These are phyloP conservation scores for Verticillium albo-atrum DNA, from an alignment of 2,329 filamentous ascomycete species.

Conservation along the genomic window DNA sequence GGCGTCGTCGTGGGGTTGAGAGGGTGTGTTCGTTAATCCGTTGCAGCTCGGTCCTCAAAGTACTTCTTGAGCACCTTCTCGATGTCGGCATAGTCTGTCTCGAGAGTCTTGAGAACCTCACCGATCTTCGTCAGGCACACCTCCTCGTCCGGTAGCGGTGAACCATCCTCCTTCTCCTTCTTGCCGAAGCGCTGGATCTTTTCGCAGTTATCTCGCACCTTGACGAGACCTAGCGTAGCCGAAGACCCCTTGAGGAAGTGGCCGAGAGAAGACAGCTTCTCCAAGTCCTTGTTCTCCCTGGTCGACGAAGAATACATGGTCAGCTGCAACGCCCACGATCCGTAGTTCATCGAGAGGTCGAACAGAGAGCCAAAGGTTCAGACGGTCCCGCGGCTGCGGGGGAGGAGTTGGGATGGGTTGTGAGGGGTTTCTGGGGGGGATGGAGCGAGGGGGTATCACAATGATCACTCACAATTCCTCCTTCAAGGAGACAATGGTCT, in stretches of 20 bases:
- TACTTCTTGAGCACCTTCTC: conserved; percentile 64
- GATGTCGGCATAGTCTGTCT: conserved; percentile 71
- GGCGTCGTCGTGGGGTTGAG: conserved; percentile 11
- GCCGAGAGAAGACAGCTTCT: conserved; percentile 74
- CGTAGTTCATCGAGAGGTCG: not conserved
- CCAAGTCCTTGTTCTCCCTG: conserved; percentile 65
- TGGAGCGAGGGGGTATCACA: not conserved
- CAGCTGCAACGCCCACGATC: conserved; percentile 3
- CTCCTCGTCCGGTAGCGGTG: conserved; percentile 59
- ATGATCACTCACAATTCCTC: conserved; percentile 63
- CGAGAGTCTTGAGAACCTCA: conserved; percentile 65
- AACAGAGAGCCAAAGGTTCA: not conserved
- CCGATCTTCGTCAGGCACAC: conserved; percentile 66
- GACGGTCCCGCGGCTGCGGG: conserved; percentile 1
- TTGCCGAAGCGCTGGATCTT: conserved; percentile 94
- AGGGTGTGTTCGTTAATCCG: not conserved
- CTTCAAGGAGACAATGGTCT: conserved; percentile 85
- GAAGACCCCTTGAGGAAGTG: conserved; percentile 98
- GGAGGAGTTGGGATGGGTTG: not conserved
- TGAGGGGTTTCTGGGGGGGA: conserved; percentile 2
- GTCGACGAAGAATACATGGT: conserved; percentile 5
- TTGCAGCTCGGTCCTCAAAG: not conserved
- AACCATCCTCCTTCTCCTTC: conserved; percentile 73
- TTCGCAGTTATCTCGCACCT: conserved; percentile 90
- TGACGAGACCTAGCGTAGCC: conserved; percentile 84